Evolutionary conservation across 2,329 filamentous ascomycete genomes (phyloP), one percentile per base, ranked within the genome.

Genomic region (Emergomyces orientalis): DNA sequence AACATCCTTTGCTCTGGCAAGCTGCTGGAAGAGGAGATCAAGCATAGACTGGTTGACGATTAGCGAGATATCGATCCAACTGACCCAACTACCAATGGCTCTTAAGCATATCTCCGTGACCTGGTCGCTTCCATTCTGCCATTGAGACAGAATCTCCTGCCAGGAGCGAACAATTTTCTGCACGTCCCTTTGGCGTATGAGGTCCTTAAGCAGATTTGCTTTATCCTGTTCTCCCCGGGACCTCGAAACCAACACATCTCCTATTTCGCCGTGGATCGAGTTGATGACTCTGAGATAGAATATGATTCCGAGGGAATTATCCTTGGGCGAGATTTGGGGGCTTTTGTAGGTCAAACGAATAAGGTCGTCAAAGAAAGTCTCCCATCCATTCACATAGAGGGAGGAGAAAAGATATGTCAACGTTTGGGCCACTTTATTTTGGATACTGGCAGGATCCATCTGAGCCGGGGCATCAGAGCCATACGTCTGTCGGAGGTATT

Each of bases 401-500:
- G 87, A 86, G 43, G 91, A 88, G 75, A 99, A 99, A 59, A 99
- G 86, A 72, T 91, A 94, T 11, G 94, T 99, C 70, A 99, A 80
- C 14, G 92, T 96, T 78, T 99, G 94, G 55, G 93, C 92, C 68
- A 99, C 85, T 78, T 99, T 99, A 79, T 97, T 99, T 77, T 97
- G 93, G 52, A 99, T 87, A 67, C 85, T 84, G 30, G 85, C 75
- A 9, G 87, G 85, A 73, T 99, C 94, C 66, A 87, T 78, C 60
- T 80, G 76, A 63, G 81, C 80, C 41, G 79, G 79, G 27, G 72
- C 19, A 17, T 77, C 76, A 47, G 82, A 79, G 61, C 86, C 84
- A 74, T 97, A 97, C 58, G 84, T 86, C 69, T 88, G 84, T 67
- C 85, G 85, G 65, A 94, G 83, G 75, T 97, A 97, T 69, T 85